phyloP scores from a whole-genome alignment of 495 filamentous ascomycete species.

The Xylaria telfairii region DNA sequence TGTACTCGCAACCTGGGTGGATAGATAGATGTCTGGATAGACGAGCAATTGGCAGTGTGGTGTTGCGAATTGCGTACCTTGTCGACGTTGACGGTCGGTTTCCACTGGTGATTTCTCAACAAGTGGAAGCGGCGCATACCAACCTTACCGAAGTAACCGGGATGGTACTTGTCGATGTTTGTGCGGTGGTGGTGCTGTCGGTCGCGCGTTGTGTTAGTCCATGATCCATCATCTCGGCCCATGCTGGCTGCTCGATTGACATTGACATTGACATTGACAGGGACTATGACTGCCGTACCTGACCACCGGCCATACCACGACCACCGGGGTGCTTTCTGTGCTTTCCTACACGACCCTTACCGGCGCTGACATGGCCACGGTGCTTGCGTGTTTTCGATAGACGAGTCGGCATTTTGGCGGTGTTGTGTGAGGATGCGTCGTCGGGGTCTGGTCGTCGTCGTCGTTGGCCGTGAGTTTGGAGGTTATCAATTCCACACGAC shows the following conservation, averaged over 20 bases:
- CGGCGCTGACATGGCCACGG: conserved; percentile 94
- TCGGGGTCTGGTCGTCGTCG: conserved; percentile 28
- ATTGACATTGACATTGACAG: too few relatives aligned
- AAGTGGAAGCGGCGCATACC: conserved; percentile 97
- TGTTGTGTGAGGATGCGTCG: conserved; percentile 25
- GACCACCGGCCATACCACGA: conserved; percentile 64
- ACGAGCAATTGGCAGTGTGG: neutral
- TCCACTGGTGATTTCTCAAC: conserved; percentile 89
- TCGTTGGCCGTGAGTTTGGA: conserved; percentile 24
- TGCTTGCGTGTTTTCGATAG: conserved; percentile 83
- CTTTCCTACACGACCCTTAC: conserved; percentile 92
- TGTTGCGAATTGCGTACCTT: conserved; percentile 62
- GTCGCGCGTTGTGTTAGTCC: conserved; percentile 8
- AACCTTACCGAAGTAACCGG: conserved; percentile 92
- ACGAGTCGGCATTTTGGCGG: conserved; percentile 78
- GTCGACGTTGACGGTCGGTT: conserved; percentile 87
- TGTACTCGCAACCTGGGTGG: too few relatives aligned
- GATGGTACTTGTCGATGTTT: conserved; percentile 78
- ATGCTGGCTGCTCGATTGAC: neutral
- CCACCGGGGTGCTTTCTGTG: conserved; percentile 94
- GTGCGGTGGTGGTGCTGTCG: conserved; percentile 94
- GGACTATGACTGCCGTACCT: conserved; percentile 26
- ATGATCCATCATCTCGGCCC: neutral
- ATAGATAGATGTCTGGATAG: neutral
- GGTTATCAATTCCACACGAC: conserved; percentile 27